Evolutionary conservation across 2,329 filamentous ascomycete genomes (phyloP), one percentile per base, ranked within the genome.

Genomic region (Reticulascus tulasneorum): DNA sequence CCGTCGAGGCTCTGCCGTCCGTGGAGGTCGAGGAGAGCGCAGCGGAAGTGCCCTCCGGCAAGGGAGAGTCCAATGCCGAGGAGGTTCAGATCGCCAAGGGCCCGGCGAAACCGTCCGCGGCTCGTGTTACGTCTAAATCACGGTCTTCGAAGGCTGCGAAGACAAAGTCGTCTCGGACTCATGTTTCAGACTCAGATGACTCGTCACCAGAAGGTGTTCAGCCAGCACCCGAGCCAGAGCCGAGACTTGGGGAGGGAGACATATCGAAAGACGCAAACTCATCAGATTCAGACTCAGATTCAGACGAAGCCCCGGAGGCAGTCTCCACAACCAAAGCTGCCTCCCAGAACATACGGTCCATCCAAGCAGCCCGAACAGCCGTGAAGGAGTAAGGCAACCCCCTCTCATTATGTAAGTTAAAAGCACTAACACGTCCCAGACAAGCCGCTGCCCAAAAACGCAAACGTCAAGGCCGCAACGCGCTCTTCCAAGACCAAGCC

Each of bases 251-350:
- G 19, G 42, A 38, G 8, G 34, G 37, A 10, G 45, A 47, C 12
- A 37, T 47, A 2, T 51, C 55, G 12, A 48, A 54, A 5, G 58
- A 62, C 4, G 59, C 61, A 2, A 60, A 64, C 4, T 57, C 62
- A 7, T 62, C 61, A 2, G 64, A 66, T 25, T n/a, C n/a, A 4
- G 62, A 63, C 9, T 68, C 67, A 32, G 71, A 75, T 29, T 68
- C 67, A 26, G 71, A 75, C 27, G 73, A 78, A 34, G 74, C 74
- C 0, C 75, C 75, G 8, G 76, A 79, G 54, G 75, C 71, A 4
- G 66, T 79, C n/a, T 78, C 75, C 1, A 73, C 73, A 2, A 54
- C 59, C 10, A 63, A 63, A 30, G 71, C 67, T 4, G 73, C 71
- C 2, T 63, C 60, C 11, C 60, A 69, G 40, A 59, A 64, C 16